Evolutionary conservation across 345 rosid species (phyloP).

Genomic region (Iberis pinnata): DNA sequence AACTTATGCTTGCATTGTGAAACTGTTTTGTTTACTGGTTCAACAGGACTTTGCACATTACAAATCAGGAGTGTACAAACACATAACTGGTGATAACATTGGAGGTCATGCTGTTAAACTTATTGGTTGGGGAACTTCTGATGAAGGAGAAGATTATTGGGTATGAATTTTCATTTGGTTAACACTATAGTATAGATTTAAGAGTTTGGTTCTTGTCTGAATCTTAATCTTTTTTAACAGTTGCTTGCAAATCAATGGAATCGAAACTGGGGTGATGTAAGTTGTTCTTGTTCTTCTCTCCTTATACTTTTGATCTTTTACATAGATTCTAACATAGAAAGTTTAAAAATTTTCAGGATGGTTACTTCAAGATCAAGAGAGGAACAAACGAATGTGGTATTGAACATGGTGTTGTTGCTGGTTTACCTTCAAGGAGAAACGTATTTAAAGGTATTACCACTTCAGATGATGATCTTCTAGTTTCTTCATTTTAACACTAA

Average conservation of each 20-base stretch:
- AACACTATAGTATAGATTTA: not conserved
- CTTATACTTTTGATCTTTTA: not conserved
- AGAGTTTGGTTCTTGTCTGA: not conserved
- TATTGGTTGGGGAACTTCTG: slow-evolving; percentile 95
- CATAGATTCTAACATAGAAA: not conserved
- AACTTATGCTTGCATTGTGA: not conserved
- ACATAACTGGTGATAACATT: slow-evolving; percentile 55
- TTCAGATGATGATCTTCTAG: slow-evolving; percentile 34
- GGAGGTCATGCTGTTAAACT: slow-evolving; percentile 97
- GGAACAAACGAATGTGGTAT: slow-evolving; percentile 86
- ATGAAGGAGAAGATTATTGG: slow-evolving; percentile 89
- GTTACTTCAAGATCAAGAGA: slow-evolving; percentile 78
- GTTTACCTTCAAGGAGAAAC: slow-evolving; percentile 69
- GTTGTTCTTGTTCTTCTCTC: slow-evolving; percentile 14
- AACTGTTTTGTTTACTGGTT: slow-evolving; percentile 4
- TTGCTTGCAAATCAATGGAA: slow-evolving; percentile 95
- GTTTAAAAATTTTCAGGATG: slow-evolving; percentile 47
- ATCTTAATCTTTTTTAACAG: slow-evolving; percentile 36
- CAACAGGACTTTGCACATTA: slow-evolving; percentile 90
- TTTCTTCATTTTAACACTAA: slow-evolving; percentile 38
- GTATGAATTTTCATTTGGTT: slow-evolving; percentile 34
- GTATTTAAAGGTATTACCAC: slow-evolving; percentile 39
- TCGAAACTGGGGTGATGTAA: slow-evolving; percentile 87
- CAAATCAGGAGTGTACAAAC: slow-evolving; percentile 84
- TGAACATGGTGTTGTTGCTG: slow-evolving; percentile 69